Conservation (phyloP, 176 grass and related monocot genomes). For the Oryza punctata region DNA sequence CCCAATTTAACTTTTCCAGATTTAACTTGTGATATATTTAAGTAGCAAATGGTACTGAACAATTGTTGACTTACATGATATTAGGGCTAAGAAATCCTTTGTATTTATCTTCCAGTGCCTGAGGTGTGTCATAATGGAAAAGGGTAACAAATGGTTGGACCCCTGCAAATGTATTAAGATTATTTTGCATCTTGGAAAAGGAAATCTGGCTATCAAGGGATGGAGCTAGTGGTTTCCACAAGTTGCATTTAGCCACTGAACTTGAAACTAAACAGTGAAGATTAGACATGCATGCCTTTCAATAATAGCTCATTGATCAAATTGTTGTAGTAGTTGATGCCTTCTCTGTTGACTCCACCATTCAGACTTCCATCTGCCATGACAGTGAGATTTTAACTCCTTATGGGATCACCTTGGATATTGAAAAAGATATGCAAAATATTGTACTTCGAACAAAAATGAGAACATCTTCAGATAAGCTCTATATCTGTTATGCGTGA, state of each 20-base stretch:
- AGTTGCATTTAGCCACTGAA: neutral
- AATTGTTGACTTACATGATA: conserved; percentile 49
- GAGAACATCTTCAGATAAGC: too few relatives aligned
- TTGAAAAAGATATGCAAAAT: neutral
- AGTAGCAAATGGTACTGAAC: too few relatives aligned
- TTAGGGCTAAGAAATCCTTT: conserved; percentile 54
- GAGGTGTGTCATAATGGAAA: conserved; percentile 70
- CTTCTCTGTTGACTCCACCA: conserved; percentile 57
- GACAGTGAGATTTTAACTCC: neutral
- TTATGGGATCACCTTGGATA: neutral
- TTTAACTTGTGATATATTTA: neutral
- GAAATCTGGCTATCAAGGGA: neutral
- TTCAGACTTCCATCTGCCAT: conserved; percentile 56
- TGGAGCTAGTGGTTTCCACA: too few relatives aligned
- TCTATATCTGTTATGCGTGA: neutral
- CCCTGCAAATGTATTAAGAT: conserved; percentile 25
- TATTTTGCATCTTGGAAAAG: neutral
- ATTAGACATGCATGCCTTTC: conserved; percentile 29
- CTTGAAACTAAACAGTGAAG: neutral
- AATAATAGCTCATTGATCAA: conserved; percentile 60
- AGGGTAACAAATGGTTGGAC: conserved; percentile 67
- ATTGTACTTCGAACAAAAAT: neutral
- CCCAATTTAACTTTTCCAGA: neutral
- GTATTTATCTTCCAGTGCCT: conserved; percentile 66
- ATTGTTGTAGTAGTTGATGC: conserved; percentile 59